Evolutionary conservation across 225 moss, liverwort and hornwort genomes (phyloP).

Genomic region (Sphagnum tenellum): DNA sequence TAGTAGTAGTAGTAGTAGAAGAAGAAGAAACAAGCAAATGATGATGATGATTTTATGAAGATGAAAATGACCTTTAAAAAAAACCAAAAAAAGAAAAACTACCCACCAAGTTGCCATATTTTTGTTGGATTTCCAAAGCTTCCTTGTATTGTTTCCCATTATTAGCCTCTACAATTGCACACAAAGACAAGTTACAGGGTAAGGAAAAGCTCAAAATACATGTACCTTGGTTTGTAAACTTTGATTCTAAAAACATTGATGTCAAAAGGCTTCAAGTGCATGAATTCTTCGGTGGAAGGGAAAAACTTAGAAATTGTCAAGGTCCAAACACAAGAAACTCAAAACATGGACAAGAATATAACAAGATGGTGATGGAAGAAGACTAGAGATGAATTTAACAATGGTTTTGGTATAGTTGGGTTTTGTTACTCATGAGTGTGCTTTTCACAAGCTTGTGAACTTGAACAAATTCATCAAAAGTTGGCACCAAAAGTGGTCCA

Average conservation of each 20-base stretch:
- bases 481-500: conserved; percentile 71
- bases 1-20: neutral
- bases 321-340: no score
- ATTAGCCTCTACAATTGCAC: conserved; percentile 25
- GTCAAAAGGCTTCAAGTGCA: neutral
- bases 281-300: neutral
- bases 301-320: neutral
- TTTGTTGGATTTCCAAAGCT: conserved; percentile 28
- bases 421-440: conserved; percentile 34
- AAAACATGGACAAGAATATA: neutral
- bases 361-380: no score
- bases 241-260: neutral
- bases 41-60: neutral
- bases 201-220: neutral
- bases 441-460: conserved; percentile 54
- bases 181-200: neutral
- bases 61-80: neutral
- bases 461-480: conserved; percentile 73
- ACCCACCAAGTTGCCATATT: conserved; percentile 42
- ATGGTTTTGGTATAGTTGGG: no score
- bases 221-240: neutral
- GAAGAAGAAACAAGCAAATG: neutral
- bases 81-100: neutral
- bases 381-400: no score
- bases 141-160: conserved; percentile 31